Evolutionary conservation across 805 yeast species (phyloP), one percentile per base, ranked within the genome.

Genomic region (Candida yuanshanica): DNA sequence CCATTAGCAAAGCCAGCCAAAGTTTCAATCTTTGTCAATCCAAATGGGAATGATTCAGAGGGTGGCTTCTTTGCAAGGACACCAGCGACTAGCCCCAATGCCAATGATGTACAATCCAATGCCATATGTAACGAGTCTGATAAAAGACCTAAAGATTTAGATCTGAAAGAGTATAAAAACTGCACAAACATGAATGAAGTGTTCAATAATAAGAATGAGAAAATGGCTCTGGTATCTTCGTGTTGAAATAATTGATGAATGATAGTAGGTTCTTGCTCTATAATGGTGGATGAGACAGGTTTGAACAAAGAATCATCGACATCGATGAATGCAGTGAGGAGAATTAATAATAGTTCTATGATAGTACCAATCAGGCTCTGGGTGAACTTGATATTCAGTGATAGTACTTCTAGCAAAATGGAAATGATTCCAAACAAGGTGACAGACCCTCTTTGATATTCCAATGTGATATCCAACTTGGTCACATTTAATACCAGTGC

Each of bases 121-220:
- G 95, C 84, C 99, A 93, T 93, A 62, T 93, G 99, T 39, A 93
- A 70, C 1, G 96, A 88, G 57, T 93, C 99, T 16, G 96, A 88
- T 39, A 93, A 62, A 20, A 93, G 68, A 10, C 99, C 97, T 35
- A 93, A 66, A 0, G 98, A 91, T 56, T 86, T 90, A 2, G 98
- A 89, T 46, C 95, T 73, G 64, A 93, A 83, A 1, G 98, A 90
- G 60, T 93, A 93, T 9, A 93, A 65, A 49, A 93, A 70, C 65
- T 93, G 99, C 32, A 93, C 81, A 54, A 93, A 78, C 99, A 93
- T 93, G 64, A 93, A 93, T 2, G 93, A 76, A 11, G 95, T 79
- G 62, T 93, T 93, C 45, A 93, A 70, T 48, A 91, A 62, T 36
- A 93, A 64, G 54, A 91, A 93, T 43, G 87, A 82, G 62, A 93